Conservation (phyloP, 1,284 basidiomycete genomes). For the Trametes versicolor region DNA sequence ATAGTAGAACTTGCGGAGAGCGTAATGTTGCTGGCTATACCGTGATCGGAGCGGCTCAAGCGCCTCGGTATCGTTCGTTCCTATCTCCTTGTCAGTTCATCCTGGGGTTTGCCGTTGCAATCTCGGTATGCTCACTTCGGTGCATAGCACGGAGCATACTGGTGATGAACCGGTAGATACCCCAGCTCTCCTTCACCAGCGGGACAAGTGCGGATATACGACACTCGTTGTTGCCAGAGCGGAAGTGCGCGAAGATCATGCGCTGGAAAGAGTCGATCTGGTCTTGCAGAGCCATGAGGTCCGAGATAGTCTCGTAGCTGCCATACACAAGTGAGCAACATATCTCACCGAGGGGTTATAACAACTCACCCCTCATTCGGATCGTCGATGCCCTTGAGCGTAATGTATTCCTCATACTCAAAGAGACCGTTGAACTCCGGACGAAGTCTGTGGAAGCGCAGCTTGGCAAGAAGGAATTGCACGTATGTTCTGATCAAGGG, state of each 20-base stretch:
- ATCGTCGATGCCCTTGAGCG: conserved; percentile 95
- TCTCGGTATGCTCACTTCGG: conserved; percentile 64
- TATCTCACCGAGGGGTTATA: not conserved
- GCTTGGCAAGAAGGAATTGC: conserved; percentile 93
- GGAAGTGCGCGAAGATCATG: conserved; percentile 93
- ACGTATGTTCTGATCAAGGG: conserved; percentile 94
- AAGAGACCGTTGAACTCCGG: conserved; percentile 97
- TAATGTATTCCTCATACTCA: conserved; percentile 97
- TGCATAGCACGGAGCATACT: conserved; percentile 98
- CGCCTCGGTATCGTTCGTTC: conserved; percentile 88
- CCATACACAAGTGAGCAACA: conserved; percentile 2
- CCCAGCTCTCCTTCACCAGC: conserved; percentile 96
- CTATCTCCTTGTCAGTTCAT: conserved; percentile 51
- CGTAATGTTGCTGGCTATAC: conserved; percentile 90
- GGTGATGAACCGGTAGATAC: conserved; percentile 97
- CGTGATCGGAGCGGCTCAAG: conserved; percentile 87
- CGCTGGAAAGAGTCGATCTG: conserved; percentile 98
- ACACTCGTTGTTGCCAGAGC: conserved; percentile 93
- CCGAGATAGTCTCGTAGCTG: conserved; percentile 95
- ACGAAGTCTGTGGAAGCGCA: conserved; percentile 92
- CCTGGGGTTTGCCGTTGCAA: not conserved
- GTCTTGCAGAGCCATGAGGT: conserved; percentile 96
- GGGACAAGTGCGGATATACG: conserved; percentile 94
- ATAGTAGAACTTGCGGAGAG: conserved; percentile 95
- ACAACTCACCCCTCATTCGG: conserved; percentile 91